phyloP scores from a whole-genome alignment of 371 early-diverging fungal species.

The Parasitella parasitica region DNA sequence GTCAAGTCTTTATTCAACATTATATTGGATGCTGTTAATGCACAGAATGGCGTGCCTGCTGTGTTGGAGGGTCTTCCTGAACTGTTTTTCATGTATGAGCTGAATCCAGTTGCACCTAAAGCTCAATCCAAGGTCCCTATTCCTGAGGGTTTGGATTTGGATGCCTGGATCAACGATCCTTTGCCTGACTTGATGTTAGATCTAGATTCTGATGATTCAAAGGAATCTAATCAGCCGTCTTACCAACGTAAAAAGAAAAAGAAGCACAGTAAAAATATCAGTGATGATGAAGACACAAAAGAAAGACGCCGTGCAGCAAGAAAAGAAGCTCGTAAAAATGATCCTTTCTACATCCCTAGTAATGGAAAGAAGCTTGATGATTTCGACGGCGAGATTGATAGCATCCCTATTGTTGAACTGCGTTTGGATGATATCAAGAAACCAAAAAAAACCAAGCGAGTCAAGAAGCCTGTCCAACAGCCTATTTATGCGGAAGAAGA shows the following conservation, averaged over 20 bases:
- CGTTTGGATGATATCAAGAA: conserved; percentile 59
- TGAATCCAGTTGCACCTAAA: conserved; percentile 92
- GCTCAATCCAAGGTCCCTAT: conserved; percentile 89
- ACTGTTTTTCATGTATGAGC: conserved; percentile 76
- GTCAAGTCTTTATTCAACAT: conserved; percentile 58
- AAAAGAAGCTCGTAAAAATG: conserved; percentile 61
- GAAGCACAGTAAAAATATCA: conserved; percentile 32
- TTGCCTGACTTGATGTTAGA: conserved; percentile 61
- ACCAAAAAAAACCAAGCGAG: conserved; percentile 20
- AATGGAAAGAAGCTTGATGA: conserved; percentile 23
- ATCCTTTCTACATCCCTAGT: conserved; percentile 72
- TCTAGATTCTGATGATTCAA: conserved; percentile 34
- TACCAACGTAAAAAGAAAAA: conserved; percentile 11
- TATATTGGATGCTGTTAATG: conserved; percentile 35
- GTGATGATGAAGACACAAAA: conserved; percentile 44
- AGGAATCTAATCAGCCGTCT: not conserved
- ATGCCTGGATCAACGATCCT: conserved; percentile 76
- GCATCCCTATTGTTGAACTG: conserved; percentile 80
- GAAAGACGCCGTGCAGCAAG: conserved; percentile 63
- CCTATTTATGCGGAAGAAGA: conserved; percentile 66
- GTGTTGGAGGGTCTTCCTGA: conserved; percentile 57
- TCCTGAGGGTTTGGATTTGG: conserved; percentile 87
- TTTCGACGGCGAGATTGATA: conserved; percentile 60
- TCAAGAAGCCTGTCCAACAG: conserved; percentile 18
- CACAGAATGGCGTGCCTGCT: conserved; percentile 15